Evolutionary conservation across 768 basidiomycete genomes (phyloP).

Genomic region (Sutorius australiensis): DNA sequence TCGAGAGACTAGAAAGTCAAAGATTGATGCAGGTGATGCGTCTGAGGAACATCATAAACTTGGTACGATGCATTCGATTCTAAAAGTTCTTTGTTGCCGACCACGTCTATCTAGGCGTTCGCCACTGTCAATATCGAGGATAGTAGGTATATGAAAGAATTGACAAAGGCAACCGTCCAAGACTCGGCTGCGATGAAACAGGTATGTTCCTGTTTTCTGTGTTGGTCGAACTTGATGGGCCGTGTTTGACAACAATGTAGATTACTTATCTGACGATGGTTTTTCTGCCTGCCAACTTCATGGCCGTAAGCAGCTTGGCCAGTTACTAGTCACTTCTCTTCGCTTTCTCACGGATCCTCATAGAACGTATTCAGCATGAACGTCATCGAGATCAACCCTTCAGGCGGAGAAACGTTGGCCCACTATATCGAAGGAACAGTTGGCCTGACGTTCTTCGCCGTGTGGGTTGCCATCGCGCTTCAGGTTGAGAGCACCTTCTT

Average conservation of each 20-base stretch:
- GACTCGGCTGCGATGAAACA: slow-evolving; percentile 42
- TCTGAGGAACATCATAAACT: slow-evolving; percentile 32
- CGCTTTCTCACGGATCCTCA: slow-evolving; percentile 1
- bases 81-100: not conserved
- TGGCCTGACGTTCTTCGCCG: slow-evolving; percentile 44
- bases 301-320: slow-evolving; percentile 22
- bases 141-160: slow-evolving; percentile 46
- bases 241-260: not conserved
- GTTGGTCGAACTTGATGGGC: slow-evolving; percentile 4
- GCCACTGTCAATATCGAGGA: slow-evolving; percentile 57
- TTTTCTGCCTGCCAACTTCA: slow-evolving; percentile 54
- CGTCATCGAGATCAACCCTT: slow-evolving; percentile 39
- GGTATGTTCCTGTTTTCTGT: slow-evolving; percentile 26
- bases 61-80: slow-evolving; percentile 18
- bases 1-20: slow-evolving; percentile 42
- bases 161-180: slow-evolving; percentile 44
- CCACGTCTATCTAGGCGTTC: slow-evolving; percentile 42
- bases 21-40: slow-evolving; percentile 29
- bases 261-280: slow-evolving; percentile 55
- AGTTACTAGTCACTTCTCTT: not conserved
- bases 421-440: slow-evolving; percentile 42
- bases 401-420: slow-evolving; percentile 25
- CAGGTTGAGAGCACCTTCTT: slow-evolving; percentile 34
- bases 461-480: slow-evolving; percentile 56
- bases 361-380: slow-evolving; percentile 60